A percentile compares a stretch with the other conserved stretches of the same genome.
These are phyloP conservation scores for Ascochyta fabae DNA, from an alignment of 2,329 filamentous ascomycete species.

Conservation along the genomic window DNA sequence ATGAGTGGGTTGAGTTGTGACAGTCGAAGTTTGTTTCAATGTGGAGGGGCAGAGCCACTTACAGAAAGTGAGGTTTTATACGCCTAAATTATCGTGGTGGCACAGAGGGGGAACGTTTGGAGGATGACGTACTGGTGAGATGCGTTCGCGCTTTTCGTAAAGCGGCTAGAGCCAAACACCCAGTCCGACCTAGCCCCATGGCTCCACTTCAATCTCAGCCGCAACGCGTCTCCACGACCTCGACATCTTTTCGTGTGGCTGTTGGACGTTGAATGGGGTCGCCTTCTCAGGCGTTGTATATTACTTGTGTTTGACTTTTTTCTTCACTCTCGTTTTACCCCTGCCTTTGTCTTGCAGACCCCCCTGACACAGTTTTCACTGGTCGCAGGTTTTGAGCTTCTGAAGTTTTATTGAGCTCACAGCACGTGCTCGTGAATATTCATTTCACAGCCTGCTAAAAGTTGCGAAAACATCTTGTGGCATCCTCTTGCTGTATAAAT, in stretches of 20 bases:
- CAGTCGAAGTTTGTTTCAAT: not conserved
- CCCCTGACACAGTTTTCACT: not conserved
- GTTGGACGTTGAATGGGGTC: constrained; percentile 1
- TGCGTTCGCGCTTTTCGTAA: constrained; percentile 7
- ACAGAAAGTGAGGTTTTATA: constrained; percentile 14
- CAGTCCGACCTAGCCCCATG: constrained; percentile 1
- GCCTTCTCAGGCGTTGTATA: constrained; percentile 16
- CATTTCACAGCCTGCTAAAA: not conserved
- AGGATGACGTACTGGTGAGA: constrained; percentile 11
- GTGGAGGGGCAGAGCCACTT: not conserved
- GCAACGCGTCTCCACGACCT: constrained; percentile 11
- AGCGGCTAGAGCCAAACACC: constrained; percentile 6
- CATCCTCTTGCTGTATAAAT: not conserved
- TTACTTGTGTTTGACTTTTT: constrained; percentile 4
- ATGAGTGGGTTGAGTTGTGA: not conserved
- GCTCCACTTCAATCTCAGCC: constrained; percentile 15
- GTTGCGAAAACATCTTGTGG: not conserved
- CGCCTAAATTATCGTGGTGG: constrained; percentile 6
- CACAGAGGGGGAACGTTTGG: constrained; percentile 18
- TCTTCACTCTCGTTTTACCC: not conserved
- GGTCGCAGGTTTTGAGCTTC: not conserved
- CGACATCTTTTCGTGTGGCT: constrained; percentile 5
- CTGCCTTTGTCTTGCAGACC: not conserved
- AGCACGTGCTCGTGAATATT: constrained; percentile 4
- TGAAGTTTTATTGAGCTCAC: constrained; percentile 11